Evolutionary conservation across 1,284 basidiomycete species (phyloP).

Genomic region (Malassezia slooffiae): DNA sequence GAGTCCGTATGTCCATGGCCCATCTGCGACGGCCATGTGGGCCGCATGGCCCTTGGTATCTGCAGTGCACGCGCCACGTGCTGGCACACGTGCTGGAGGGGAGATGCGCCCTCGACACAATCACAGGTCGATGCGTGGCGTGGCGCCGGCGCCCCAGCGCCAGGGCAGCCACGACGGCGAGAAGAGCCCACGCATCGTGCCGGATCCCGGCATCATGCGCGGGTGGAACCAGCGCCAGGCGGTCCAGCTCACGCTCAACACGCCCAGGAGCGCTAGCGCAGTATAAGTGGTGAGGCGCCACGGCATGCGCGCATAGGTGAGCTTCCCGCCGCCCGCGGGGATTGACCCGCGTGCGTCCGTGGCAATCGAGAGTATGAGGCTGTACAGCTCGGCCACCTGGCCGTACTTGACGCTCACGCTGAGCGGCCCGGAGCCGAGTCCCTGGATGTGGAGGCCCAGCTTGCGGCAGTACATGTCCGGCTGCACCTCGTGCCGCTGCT

Average conservation of each 20-base stretch:
- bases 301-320: conserved; percentile 15
- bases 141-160: too few species aligned
- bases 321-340: conserved; percentile 22
- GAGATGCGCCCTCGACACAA: too few species aligned
- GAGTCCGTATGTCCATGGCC: too few species aligned
- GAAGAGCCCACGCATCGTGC: too few species aligned
- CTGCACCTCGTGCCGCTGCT: conserved; percentile 79
- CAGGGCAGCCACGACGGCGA: too few species aligned
- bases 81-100: too few species aligned
- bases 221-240: conserved; percentile 2
- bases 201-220: too few species aligned
- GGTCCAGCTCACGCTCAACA: neutral
- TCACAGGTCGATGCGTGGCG: too few species aligned
- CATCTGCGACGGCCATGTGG: too few species aligned
- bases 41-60: too few species aligned
- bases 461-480: conserved; percentile 70
- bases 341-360: conserved; percentile 37
- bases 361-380: conserved; percentile 69
- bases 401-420: conserved; percentile 57
- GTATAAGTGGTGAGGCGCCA: conserved; percentile 4
- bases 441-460: conserved; percentile 36
- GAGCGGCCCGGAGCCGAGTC: conserved; percentile 35
- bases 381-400: conserved; percentile 79
- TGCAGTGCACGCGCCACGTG: too few species aligned
- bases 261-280: conserved; percentile 1